Base-by-base conservation (phyloP, 257 asterid species). In the Capsicum chinense region DNA sequence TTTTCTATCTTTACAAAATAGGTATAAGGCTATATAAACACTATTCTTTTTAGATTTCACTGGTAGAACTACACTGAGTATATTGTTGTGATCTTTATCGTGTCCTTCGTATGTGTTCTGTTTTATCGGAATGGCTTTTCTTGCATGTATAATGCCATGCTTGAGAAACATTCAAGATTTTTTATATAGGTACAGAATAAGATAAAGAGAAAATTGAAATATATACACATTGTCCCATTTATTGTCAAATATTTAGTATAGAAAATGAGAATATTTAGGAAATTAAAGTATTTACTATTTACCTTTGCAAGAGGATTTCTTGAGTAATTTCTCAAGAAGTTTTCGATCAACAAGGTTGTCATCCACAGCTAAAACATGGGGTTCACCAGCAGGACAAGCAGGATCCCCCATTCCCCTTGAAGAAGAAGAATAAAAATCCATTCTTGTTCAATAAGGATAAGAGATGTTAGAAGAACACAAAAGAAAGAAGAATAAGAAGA, bases 291-390 rank as follows among this genome's bases (percentile, higher is more conserved):
- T 15, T 21, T 85, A 92, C 97, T 16, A 9, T 15, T 21, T 85
- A 92, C 97, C 97, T 91, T 60, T 90, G 90, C 93, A 92, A 88
- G 97, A 92, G 13, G 93, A 91, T 69, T 81, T 90, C 85, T 85
- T 88, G 88, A 92, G 93, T 85, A 92, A 82, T 79, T 82, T 92
- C 60, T 92, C 97, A 0, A 91, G 93, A 62, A 92, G 82, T 83
- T 83, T 91, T 33, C 97, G 90, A 80, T 92, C 97, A 50, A 91
- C 52, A 73, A 88, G 83, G 84, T 88, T 92, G 86, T 92, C 94
- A 86, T 92, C 97, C 42, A 92, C 94, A 17, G 94, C 97, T 60
- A 92, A 88, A 71, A 92, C 93, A 85, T 92, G 97, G 7, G 87
- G 92, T 83, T 88, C 92, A 56, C 85, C 92, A 48, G 85, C n/a